Evolutionary conservation across 139 green algal species (phyloP).

Genomic region (Chlorella sp.): DNA sequence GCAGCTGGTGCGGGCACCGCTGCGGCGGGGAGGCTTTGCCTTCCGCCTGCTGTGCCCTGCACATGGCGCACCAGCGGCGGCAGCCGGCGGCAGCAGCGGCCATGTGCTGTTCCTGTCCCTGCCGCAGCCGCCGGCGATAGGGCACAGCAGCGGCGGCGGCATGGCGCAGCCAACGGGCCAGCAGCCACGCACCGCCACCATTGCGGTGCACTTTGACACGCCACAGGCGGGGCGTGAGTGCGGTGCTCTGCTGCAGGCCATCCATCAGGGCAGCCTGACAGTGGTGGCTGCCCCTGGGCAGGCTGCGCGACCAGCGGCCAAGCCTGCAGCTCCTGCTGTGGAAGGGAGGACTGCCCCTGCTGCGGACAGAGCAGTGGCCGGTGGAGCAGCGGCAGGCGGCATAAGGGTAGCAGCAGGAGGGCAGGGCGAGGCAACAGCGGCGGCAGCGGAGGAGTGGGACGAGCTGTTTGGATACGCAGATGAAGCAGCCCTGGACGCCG

Average conservation of each 20-base stretch:
- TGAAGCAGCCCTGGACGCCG: background rate
- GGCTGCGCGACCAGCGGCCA: too few species aligned
- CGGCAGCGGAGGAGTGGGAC: background rate
- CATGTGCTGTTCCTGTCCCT: background rate
- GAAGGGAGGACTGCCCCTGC: background rate
- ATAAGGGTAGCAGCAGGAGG: background rate
- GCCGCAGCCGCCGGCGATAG: background rate
- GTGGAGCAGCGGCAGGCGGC: background rate
- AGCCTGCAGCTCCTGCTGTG: background rate
- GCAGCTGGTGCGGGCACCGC: constrained; percentile 9
- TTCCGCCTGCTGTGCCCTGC: constrained; percentile 10
- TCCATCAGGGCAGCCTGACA: background rate
- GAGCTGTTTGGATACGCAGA: constrained; percentile 12
- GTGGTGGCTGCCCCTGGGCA: background rate
- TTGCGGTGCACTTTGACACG: constrained; percentile 21
- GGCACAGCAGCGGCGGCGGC: background rate
- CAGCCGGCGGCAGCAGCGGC: constrained; percentile 1
- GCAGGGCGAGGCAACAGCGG: background rate
- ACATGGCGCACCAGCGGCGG: background rate
- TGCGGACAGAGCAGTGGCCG: too few species aligned
- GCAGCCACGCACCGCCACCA: background rate
- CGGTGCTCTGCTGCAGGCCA: constrained; percentile 28
- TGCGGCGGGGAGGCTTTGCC: constrained; percentile 3
- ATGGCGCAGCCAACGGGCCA: background rate
- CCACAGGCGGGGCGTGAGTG: constrained; percentile 7